These are phyloP conservation scores for Coelastrella sp. DNA, from an alignment of 139 green algal genomes.

Conservation along the genomic window DNA sequence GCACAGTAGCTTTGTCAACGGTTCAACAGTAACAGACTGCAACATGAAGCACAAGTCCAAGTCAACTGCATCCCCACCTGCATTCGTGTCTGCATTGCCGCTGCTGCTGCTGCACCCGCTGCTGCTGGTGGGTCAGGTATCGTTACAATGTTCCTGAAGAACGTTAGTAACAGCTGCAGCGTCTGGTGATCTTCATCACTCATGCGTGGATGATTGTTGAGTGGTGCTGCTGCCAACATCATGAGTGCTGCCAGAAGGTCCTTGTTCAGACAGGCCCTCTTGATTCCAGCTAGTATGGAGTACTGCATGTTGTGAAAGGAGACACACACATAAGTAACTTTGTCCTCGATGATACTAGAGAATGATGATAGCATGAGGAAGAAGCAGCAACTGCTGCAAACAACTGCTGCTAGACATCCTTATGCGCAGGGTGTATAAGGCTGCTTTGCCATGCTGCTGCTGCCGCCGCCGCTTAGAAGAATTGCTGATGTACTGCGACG, in stretches of 20 bases:
- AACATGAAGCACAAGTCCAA: no score
- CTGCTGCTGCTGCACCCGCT: background rate
- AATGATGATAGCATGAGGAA: no score
- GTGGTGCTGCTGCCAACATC: conserved; percentile 47
- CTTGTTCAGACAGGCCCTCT: conserved; percentile 73
- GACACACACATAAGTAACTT: background rate
- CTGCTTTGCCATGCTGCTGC: background rate
- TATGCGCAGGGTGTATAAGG: no score
- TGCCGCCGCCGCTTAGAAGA: background rate
- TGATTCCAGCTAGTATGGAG: conserved; percentile 54
- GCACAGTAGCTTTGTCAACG: no score
- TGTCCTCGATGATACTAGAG: background rate
- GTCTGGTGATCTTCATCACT: conserved; percentile 73
- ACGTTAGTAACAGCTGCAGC: conserved; percentile 90
- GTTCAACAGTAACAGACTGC: no score
- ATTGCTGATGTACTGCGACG: background rate
- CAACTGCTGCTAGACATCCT: no score
- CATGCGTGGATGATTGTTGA: conserved; percentile 78
- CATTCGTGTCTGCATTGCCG: background rate
- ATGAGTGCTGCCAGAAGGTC: conserved; percentile 52
- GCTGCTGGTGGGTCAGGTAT: conserved; percentile 67
- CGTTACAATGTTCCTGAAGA: conserved; percentile 89
- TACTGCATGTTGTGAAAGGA: conserved; percentile 3
- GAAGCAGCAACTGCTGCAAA: no score
- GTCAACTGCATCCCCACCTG: conserved; percentile 41